A percentile compares a stretch with the other conserved stretches of the same genome.
Evolutionary conservation across 495 filamentous ascomycete genomes (phyloP).

Genomic region (Sabuloglossum arenarium): DNA sequence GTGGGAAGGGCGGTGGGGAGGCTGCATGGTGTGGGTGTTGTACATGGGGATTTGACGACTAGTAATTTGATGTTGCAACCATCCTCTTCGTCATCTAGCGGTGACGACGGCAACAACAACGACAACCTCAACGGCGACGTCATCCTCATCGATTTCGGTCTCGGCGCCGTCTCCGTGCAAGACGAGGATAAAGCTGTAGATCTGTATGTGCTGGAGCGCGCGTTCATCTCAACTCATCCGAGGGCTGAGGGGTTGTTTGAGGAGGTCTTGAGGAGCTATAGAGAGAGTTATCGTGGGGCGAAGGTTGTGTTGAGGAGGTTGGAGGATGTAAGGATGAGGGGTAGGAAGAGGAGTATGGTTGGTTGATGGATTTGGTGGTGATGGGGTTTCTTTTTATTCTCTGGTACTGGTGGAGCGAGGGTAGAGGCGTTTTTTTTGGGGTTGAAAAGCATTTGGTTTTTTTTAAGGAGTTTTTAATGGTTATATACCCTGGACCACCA

Average conservation of each 20-base stretch:
- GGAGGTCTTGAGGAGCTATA: conserved; percentile 39
- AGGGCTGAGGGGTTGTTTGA: conserved; percentile 58
- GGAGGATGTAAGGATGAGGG: conserved; percentile 86
- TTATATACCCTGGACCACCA: too few relatives aligned
- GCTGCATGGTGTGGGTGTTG: conserved; percentile 62
- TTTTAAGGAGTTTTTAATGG: too few relatives aligned
- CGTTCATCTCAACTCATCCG: conserved; percentile 92
- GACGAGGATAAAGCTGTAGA: conserved; percentile 94
- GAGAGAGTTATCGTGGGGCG: conserved; percentile 34
- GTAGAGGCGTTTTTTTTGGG: not conserved
- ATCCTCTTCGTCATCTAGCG: not conserved
- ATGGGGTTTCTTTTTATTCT: not conserved
- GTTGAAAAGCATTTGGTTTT: not conserved
- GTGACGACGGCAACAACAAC: conserved; percentile 32
- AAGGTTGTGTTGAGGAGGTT: conserved; percentile 48
- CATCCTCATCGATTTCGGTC: conserved; percentile 85
- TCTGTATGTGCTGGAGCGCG: conserved; percentile 87
- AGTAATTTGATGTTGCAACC: conserved; percentile 82
- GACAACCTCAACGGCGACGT: conserved; percentile 43
- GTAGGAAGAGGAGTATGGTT: conserved; percentile 95
- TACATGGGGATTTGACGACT: conserved; percentile 93
- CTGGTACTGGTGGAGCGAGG: not conserved
- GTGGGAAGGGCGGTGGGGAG: conserved; percentile 58
- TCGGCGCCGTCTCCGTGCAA: conserved; percentile 59
- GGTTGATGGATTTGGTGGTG: conserved; percentile 27